phyloP scores from a whole-genome alignment of 768 basidiomycete species.

The Amanita molliuscula region DNA sequence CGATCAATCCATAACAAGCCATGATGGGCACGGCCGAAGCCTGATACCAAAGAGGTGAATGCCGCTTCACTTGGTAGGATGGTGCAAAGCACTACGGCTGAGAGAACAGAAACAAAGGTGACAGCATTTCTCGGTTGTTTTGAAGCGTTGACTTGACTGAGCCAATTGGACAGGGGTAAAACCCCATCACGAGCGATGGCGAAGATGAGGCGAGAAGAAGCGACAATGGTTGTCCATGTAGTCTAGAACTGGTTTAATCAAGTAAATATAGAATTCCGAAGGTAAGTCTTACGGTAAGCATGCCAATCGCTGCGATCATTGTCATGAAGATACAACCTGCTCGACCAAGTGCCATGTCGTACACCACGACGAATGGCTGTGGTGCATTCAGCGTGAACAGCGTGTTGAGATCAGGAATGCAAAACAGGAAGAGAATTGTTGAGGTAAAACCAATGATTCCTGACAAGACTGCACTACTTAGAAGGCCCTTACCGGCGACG shows the following conservation, averaged over 20 bases:
- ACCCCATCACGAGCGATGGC: conserved; percentile 95
- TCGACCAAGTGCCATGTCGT: conserved; percentile 73
- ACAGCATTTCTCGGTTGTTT: conserved; percentile 82
- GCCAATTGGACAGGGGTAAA: conserved; percentile 75
- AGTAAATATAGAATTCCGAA: not conserved
- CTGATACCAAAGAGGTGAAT: conserved; percentile 84
- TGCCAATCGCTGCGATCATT: conserved; percentile 69
- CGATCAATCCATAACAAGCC: conserved; percentile 79
- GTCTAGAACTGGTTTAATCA: conserved; percentile 34
- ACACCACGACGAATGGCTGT: conserved; percentile 87
- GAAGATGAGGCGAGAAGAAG: conserved; percentile 80
- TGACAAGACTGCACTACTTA: conserved; percentile 51
- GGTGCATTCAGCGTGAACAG: conserved; percentile 73
- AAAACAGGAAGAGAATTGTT: not conserved
- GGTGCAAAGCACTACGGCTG: conserved; percentile 63
- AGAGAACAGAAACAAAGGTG: conserved; percentile 77
- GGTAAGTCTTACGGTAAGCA: conserved; percentile 54
- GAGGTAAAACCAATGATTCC: not conserved
- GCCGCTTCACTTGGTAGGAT: conserved; percentile 87
- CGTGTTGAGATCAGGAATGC: conserved; percentile 42
- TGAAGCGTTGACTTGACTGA: conserved; percentile 56
- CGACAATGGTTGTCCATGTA: conserved; percentile 80
- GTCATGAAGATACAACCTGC: conserved; percentile 84
- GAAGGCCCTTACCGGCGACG: not conserved
- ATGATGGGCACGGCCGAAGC: conserved; percentile 83